Conservation (phyloP, 805 yeast species). For the Suhomyces pyralidae region DNA sequence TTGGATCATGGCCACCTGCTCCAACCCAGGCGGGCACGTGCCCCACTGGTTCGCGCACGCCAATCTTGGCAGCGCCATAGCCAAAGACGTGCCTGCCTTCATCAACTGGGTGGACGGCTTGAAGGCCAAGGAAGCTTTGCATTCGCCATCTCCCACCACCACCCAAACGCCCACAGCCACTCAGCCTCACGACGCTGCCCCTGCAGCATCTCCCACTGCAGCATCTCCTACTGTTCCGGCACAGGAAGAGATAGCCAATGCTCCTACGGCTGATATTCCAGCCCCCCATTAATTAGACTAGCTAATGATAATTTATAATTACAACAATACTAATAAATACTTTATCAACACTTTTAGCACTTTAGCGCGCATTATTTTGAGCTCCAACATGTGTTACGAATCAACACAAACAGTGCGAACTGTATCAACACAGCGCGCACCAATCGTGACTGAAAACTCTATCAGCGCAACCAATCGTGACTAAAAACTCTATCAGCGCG, state of each 20-base stretch:
- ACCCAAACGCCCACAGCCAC: neutral
- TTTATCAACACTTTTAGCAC: too few relatives aligned
- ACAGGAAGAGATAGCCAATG: neutral
- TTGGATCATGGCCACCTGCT: constrained; percentile 41
- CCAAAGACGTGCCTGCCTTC: constrained; percentile 41
- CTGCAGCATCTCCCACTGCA: neutral
- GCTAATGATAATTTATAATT: too few relatives aligned
- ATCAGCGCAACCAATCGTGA: too few relatives aligned
- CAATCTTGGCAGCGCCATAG: constrained; percentile 31
- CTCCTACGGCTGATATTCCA: neutral
- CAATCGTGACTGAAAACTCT: too few relatives aligned
- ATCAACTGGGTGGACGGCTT: constrained; percentile 24
- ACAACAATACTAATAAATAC: too few relatives aligned
- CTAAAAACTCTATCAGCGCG: too few relatives aligned
- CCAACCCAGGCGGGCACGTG: constrained; percentile 38
- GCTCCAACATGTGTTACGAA: too few relatives aligned
- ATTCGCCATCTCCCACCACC: neutral
- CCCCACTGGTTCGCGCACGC: constrained; percentile 34
- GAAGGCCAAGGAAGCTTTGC: constrained; percentile 3
- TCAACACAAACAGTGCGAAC: too few relatives aligned
- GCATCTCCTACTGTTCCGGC: neutral
- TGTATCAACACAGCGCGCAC: too few relatives aligned
- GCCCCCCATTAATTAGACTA: too few relatives aligned
- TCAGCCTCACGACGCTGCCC: neutral
- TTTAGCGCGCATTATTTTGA: too few relatives aligned